Evolutionary conservation across 441 rosid species (phyloP).

Genomic region (Populus hybrid): DNA sequence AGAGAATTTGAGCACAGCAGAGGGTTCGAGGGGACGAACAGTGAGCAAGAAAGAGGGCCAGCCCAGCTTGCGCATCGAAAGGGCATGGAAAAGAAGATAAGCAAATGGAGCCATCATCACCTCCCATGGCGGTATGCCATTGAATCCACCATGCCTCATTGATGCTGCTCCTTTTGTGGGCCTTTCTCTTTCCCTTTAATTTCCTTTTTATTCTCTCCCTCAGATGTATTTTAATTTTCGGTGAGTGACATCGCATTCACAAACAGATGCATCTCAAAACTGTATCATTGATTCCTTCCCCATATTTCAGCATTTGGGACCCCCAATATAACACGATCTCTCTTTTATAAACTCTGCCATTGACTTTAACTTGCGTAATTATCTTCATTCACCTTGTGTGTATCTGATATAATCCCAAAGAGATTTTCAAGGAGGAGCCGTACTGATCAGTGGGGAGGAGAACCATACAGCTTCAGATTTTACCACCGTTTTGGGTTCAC

Average conservation of each 20-base stretch:
- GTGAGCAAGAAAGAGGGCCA: neutral
- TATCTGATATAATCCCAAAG: neutral
- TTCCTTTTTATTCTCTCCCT: conserved; percentile 8
- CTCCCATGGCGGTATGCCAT: conserved; percentile 35
- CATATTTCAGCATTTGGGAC: conserved; percentile 17
- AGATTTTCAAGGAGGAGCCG: neutral
- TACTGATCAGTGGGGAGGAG: neutral
- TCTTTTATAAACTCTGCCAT: conserved; percentile 7
- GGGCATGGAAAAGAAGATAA: conserved; percentile 4
- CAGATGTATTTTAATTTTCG: neutral
- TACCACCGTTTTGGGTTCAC: too few relatives aligned
- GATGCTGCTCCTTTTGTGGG: conserved; percentile 59
- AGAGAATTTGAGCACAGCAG: neutral
- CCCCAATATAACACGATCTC: conserved; percentile 7
- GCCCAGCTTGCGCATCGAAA: conserved; percentile 7
- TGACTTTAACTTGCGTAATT: neutral
- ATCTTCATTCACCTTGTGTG: neutral
- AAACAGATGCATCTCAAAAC: conserved; percentile 10
- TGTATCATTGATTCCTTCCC: conserved; percentile 20
- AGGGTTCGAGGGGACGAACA: conserved; percentile 14
- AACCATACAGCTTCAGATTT: neutral
- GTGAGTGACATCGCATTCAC: conserved; percentile 6
- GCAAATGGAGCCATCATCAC: conserved; percentile 45
- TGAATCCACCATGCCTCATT: conserved; percentile 43
- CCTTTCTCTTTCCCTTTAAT: conserved; percentile 18